phyloP scores from a whole-genome alignment of 2,329 filamentous ascomycete genomes.

The Didymella arachidicola region DNA sequence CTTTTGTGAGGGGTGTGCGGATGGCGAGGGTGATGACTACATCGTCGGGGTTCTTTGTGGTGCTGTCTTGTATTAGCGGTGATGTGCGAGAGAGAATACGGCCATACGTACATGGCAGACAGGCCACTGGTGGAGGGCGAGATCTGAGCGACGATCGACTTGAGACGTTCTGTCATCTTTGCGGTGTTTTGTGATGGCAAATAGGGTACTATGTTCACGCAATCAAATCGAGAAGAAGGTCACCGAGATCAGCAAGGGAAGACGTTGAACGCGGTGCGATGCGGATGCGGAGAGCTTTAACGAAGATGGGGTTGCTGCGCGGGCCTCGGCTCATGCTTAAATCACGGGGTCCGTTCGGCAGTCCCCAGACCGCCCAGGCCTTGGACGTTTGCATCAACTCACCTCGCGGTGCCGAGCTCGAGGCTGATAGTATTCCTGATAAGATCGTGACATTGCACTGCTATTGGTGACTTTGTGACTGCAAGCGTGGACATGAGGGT shows the following conservation, averaged over 20 bases:
- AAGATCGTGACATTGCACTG: background rate
- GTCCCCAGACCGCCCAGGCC: conserved; percentile 13
- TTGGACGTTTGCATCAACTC: conserved; percentile 3
- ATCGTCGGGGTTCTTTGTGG: conserved; percentile 92
- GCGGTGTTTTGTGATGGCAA: conserved; percentile 1
- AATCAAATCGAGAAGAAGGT: background rate
- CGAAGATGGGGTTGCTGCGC: conserved; percentile 56
- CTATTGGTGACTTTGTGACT: background rate
- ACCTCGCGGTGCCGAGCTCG: conserved; percentile 2
- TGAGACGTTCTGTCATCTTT: conserved; percentile 75
- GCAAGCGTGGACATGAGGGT: background rate
- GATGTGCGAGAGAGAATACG: background rate
- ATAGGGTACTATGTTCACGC: background rate
- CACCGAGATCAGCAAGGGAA: conserved; percentile 2
- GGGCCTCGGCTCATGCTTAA: conserved; percentile 30
- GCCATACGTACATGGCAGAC: conserved; percentile 73
- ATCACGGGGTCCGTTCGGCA: conserved; percentile 28
- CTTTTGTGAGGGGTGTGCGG: conserved; percentile 89
- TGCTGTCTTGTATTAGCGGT: conserved; percentile 60
- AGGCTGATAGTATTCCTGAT: background rate
- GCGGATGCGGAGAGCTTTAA: conserved; percentile 54
- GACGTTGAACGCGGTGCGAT: conserved; percentile 7
- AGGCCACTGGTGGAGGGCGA: conserved; percentile 75
- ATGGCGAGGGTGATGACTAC: conserved; percentile 93
- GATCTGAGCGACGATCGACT: conserved; percentile 86